Percentiles rank a stretch among this genome's conserved stretches.
Conservation (phyloP, 306 rosid genomes). For the barrel medic (Medicago truncatula) region DNA sequence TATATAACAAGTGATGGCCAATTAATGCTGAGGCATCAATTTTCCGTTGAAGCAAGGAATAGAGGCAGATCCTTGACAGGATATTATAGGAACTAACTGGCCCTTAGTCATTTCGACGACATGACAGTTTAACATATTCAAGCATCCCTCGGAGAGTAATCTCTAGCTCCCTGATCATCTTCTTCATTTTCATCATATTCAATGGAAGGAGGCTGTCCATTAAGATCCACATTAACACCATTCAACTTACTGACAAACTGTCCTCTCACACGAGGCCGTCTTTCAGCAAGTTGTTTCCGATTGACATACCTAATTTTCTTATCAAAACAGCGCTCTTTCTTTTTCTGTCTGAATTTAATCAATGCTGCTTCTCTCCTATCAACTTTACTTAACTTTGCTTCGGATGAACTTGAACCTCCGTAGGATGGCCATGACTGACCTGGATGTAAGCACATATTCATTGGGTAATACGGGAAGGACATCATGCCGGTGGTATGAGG, state of each 20-base stretch:
- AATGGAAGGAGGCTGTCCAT: conserved; percentile 74
- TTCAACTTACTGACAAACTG: conserved; percentile 92
- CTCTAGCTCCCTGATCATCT: conserved; percentile 48
- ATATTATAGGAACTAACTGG: neutral
- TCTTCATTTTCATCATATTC: conserved; percentile 75
- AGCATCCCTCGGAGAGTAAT: conserved; percentile 50
- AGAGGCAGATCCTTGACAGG: no score
- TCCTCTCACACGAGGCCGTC: conserved; percentile 90
- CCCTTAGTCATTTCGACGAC: conserved; percentile 15
- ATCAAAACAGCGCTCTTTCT: conserved; percentile 94
- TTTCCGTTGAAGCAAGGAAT: conserved; percentile 40
- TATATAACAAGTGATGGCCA: conserved; percentile 21
- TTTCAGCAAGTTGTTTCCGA: conserved; percentile 84
- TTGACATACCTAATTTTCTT: conserved; percentile 93
- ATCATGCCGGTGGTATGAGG: conserved; percentile 68
- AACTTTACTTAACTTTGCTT: conserved; percentile 65
- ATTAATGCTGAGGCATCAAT: conserved; percentile 27
- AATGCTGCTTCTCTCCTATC: conserved; percentile 97
- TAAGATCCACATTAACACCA: conserved; percentile 79
- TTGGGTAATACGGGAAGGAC: conserved; percentile 69
- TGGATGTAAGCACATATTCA: conserved; percentile 69
- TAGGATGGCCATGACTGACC: conserved; percentile 80
- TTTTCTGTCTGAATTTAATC: conserved; percentile 93
- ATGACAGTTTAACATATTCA: conserved; percentile 35
- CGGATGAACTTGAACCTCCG: conserved; percentile 63